Base-by-base conservation (phyloP, 163 green algal species). In the Scenedesmus sp. region DNA sequence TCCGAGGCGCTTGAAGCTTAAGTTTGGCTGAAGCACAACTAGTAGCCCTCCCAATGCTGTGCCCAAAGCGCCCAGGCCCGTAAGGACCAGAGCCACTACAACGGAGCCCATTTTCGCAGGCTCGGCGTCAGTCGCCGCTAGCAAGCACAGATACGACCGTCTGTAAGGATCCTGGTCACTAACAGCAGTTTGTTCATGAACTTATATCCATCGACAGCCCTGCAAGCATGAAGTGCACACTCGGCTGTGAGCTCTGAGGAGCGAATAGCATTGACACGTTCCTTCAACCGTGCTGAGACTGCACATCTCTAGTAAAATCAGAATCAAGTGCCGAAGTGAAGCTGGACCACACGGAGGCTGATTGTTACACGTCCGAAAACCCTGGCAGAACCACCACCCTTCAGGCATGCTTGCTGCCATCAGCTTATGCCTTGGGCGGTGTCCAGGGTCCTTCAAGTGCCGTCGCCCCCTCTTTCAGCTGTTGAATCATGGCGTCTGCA, bases 1-100 rank as follows among this genome's bases (percentile, higher is more conserved):
- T 67, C 96, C 96, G 0, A 98, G 92, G n/a, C 90, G 83, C 66
- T 92, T 91, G 64, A 96, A 96, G 18, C 92, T 92, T 88, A 97
- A 95, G 57, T 94, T 93, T 1, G 95, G 94, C 85, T 96, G 94
- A 1, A 93, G 15, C 2, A 97, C 93, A 0, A 98, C 94, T 5
- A 97, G 67, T 0, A 96, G 59, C 2, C 95, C 96, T 0, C 96
- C 96, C 20, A 97, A 46, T 4, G 93, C 94, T 3, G 96, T 98
- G 4, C 96, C 96, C 23, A 90, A 62, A 4, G 96, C 94, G 16
- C 95, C 95, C 46, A 97, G 73, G 1, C 74, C 55, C 4, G 96
- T 97, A 4, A 97, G 89, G 16, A 93, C 34, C 34, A 97, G 88
- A 1, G 96, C 94, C 67, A 91, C 34, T n/a, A 3, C 67, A 10